Base-by-base conservation (phyloP, 164 flowering plant species). In the Warburgia ugandensis region DNA sequence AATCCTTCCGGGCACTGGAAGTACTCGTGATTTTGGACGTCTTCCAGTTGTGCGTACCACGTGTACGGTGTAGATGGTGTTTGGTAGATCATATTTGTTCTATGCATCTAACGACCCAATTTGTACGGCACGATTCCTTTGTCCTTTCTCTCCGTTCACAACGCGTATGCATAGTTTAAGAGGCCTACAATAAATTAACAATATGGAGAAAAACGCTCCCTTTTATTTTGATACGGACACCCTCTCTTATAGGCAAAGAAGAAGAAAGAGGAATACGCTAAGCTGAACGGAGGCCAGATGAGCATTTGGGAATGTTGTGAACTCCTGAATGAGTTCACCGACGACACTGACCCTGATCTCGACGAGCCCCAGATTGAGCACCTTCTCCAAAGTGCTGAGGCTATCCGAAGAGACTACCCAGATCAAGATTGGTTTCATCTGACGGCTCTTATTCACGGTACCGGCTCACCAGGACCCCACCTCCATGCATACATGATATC, bases 271-370 rank as follows among this genome's bases (percentile, higher is more conserved):
- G 68, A 73, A 11, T 73, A 67, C 55, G 70, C 46, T 38, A 61
- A 67, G 63, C 61, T 64, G 9, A 28, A 67, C 27, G 67, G 39
- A 52, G 61, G 52, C 2, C 61, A 21, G 45, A 67, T 73, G 74
- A 59, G 72, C 53, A 67, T 70, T 14, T 73, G 74, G 77, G 77
- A 73, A 40, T 67, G 74, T 27, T 73, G 77, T 46, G 74, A 67
- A 16, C 72, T 73, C 0, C 68, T 73, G 14, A 67, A 70, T 12
- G 66, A 73, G 32, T 64, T 58, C 29, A 71, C 69, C 1, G 77
- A 73, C 37, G 73, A 73, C 25, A 73, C 71, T 38, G 77, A 73
- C 33, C 77, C 74, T 0, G 77, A 73, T 30, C 57, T 73, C 5
- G 74, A 73, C 26, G 74, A 73, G 28, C 77, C 77, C 12, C 77